Evolutionary conservation across 306 rosid species (phyloP).

Genomic region (Prunus campanulata): DNA sequence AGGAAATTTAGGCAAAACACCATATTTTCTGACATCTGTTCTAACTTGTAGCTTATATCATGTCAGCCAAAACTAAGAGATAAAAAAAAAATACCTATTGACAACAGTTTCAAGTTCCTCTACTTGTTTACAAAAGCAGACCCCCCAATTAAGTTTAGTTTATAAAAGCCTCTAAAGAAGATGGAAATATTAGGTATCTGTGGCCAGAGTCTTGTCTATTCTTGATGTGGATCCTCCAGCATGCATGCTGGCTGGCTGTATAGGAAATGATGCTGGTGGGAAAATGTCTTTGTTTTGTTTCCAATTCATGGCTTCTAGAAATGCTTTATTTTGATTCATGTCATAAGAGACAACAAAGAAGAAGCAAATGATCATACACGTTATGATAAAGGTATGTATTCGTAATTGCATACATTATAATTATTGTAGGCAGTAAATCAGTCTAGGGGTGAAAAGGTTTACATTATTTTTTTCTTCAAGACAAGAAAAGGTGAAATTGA

Average conservation of each 20-base stretch:
- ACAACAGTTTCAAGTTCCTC: not conserved
- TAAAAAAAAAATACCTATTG: too few relatives aligned
- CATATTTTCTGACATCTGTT: too few relatives aligned
- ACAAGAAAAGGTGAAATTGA: not conserved
- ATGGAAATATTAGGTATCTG: not conserved
- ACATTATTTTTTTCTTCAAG: too few relatives aligned
- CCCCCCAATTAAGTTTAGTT: not conserved
- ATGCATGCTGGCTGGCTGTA: not conserved
- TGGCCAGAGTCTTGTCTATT: not conserved
- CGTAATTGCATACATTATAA: not conserved
- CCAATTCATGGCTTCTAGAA: not conserved
- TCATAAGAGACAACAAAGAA: not conserved
- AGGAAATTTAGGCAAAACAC: not conserved
- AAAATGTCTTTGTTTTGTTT: not conserved
- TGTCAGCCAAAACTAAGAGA: too few relatives aligned
- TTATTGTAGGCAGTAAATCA: not conserved
- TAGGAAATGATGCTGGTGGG: not conserved
- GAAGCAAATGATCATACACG: not conserved
- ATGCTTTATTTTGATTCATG: not conserved
- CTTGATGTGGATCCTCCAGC: slow-evolving; percentile 1
- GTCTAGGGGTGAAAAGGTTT: too few relatives aligned
- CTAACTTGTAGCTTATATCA: too few relatives aligned
- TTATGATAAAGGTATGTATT: not conserved
- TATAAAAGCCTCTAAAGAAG: not conserved
- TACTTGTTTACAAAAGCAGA: not conserved